Evolutionary conservation across 73 alveolate species (phyloP), one percentile per base, ranked within the genome.

Genomic region (Stentor coeruleus): DNA sequence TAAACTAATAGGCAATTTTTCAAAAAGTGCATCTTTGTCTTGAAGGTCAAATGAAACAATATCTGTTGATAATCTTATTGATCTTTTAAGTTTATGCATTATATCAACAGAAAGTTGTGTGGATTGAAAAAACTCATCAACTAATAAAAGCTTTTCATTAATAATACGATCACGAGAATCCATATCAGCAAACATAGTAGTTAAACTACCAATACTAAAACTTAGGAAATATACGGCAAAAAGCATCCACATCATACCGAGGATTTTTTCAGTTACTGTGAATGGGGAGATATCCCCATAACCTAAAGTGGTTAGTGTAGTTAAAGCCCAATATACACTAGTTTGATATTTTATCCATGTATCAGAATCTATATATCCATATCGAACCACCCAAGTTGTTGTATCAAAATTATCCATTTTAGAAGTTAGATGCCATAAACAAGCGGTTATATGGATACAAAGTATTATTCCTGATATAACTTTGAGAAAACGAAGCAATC

Each of bases 1-100:
- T 84, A 96, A 87, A 60, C 88, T 90, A 41, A 89, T 88, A 28
- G 99, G 99, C n/a, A 96, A 91, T 57, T 95, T 97, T 26, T 94
- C 90, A 28, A 84, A 49, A 15, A 75, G 26, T n/a, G 26, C 58
- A 1, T 75, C 35, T 40, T 75, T 75, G 26, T 15, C 74, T 2
- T 15, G n/a, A n/a, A 37, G 38, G 84, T 15, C 15, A 2, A 20
- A 75, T 2, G 59, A 30, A 6, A 20, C 35, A 20, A 26, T 15
- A 14, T 75, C 72, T 26, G 83, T 39, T 2, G 59, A 39, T 37
- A 26, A 38, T 14, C 38, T 20, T 14, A 75, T 14, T 40, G 72
- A 31, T 75, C 38, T 39, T 40, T 39, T 75, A 14, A 75, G 72
- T 33, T 75, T 75, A 6, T 40, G 59, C 38, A 31, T 75, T 75